Percentiles rank a stretch among this genome's conserved stretches.
Conservation (phyloP, 495 filamentous ascomycete genomes). For the Penicillium soppii region DNA sequence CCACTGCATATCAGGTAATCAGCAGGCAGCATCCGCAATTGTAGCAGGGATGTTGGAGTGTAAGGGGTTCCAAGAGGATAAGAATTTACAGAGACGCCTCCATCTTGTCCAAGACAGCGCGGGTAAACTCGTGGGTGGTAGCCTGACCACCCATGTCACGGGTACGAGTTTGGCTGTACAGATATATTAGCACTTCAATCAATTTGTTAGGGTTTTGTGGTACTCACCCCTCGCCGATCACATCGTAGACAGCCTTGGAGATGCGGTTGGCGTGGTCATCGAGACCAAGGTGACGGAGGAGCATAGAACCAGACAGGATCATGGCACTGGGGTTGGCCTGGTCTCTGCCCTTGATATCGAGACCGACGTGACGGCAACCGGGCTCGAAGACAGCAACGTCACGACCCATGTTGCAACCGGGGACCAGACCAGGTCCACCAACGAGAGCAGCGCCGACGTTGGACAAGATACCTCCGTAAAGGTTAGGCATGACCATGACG, state of each 20-base stretch:
- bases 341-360: slow-evolving; percentile 99
- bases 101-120: slow-evolving; percentile 91
- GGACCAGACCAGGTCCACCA: slow-evolving; percentile 94
- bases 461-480: slow-evolving; percentile 98
- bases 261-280: slow-evolving; percentile 98
- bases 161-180: slow-evolving; percentile 72
- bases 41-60: slow-evolving; percentile 19
- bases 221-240: slow-evolving; percentile 89
- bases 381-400: slow-evolving; percentile 98
- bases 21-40: slow-evolving; percentile 16
- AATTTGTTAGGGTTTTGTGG: slow-evolving; percentile 23
- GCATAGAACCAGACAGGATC: slow-evolving; percentile 92
- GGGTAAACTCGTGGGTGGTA: slow-evolving; percentile 92
- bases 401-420: slow-evolving; percentile 98
- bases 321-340: slow-evolving; percentile 97
- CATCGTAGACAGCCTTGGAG: slow-evolving; percentile 94
- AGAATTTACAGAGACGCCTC: slow-evolving; percentile 58
- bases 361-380: slow-evolving; percentile 95
- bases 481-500: slow-evolving; percentile 99
- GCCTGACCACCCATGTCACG: slow-evolving; percentile 90
- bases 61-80: slow-evolving; percentile 8
- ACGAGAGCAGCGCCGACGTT: slow-evolving; percentile 99
- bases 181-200: slow-evolving; percentile 16
- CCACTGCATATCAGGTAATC: slow-evolving; percentile 5
- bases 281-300: slow-evolving; percentile 91